These are phyloP conservation scores for Calvatia gigantea DNA, from an alignment of 768 basidiomycete species.

Conservation along the genomic window DNA sequence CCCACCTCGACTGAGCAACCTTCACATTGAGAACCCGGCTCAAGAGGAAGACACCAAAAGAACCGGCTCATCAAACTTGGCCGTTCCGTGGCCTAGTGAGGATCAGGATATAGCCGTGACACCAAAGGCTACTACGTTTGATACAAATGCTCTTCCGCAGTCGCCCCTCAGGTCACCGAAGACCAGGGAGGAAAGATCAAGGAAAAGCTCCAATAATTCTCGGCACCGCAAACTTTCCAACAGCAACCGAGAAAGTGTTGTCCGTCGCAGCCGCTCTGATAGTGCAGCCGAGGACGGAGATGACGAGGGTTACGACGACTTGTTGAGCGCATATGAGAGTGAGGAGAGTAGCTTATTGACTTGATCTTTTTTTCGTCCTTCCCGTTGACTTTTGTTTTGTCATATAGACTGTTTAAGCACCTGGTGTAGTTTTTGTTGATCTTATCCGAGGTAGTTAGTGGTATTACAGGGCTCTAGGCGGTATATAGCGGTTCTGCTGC, in stretches of 20 bases:
- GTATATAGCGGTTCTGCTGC: too few species aligned
- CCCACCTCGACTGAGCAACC: conserved; percentile 39
- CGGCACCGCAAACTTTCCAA: conserved; percentile 46
- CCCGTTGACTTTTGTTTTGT: neutral
- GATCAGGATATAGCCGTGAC: conserved; percentile 48
- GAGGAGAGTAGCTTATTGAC: conserved; percentile 37
- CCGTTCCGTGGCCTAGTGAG: conserved; percentile 52
- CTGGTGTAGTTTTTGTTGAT: too few species aligned
- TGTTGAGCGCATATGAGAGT: conserved; percentile 80
- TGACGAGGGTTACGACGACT: conserved; percentile 72
- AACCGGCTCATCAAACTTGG: conserved; percentile 43
- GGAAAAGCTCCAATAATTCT: conserved; percentile 31
- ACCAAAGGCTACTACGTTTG: conserved; percentile 53
- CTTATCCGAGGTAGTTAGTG: too few species aligned
- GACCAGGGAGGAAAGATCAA: conserved; percentile 23
- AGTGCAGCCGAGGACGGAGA: conserved; percentile 77
- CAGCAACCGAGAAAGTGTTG: conserved; percentile 34
- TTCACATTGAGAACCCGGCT: conserved; percentile 39
- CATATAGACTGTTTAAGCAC: neutral
- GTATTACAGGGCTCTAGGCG: too few species aligned
- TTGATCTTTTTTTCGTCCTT: neutral
- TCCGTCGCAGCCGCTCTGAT: conserved; percentile 39
- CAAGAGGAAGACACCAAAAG: conserved; percentile 23
- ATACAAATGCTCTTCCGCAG: conserved; percentile 26
- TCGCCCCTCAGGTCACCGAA: conserved; percentile 26